Percentiles rank a stretch among this genome's conserved stretches.
Conservation (phyloP, 495 filamentous ascomycete species). For the Hypoxylon fragiforme region DNA sequence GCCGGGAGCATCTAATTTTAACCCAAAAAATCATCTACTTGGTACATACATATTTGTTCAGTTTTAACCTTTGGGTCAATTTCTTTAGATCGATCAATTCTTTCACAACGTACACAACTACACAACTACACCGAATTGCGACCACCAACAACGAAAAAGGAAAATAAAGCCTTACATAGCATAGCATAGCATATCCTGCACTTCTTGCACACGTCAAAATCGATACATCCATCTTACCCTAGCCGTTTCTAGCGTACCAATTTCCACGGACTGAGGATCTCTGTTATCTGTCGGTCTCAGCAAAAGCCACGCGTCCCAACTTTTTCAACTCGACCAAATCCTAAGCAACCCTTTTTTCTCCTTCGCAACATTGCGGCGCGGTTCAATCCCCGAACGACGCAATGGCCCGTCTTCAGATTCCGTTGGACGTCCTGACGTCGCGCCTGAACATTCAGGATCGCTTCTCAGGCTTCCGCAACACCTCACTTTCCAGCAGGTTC, state of each 20-base stretch:
- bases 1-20: conserved; percentile 27
- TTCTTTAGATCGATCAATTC: conserved; percentile 22
- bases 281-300: background rate
- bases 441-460: conserved; percentile 74
- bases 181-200: conserved; percentile 3
- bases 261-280: background rate
- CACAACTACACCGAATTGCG: conserved; percentile 1
- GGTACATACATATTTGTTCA: conserved; percentile 19
- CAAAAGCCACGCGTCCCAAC: background rate
- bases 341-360: background rate
- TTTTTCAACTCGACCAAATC: background rate
- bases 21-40: conserved; percentile 25
- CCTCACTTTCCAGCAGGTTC: conserved; percentile 78
- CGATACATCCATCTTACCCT: background rate
- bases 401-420: conserved; percentile 91
- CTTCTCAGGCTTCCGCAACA: conserved; percentile 76
- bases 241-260: background rate
- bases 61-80: conserved; percentile 12
- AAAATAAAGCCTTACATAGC: too few species aligned
- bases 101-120: too few species aligned
- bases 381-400: conserved; percentile 18
- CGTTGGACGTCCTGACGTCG: conserved; percentile 87
- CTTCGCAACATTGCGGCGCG: conserved; percentile 1
- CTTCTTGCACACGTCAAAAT: background rate
- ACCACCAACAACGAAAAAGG: background rate